phyloP scores from a whole-genome alignment of 148 eudicot species.

The Salicornia ramosissima region DNA sequence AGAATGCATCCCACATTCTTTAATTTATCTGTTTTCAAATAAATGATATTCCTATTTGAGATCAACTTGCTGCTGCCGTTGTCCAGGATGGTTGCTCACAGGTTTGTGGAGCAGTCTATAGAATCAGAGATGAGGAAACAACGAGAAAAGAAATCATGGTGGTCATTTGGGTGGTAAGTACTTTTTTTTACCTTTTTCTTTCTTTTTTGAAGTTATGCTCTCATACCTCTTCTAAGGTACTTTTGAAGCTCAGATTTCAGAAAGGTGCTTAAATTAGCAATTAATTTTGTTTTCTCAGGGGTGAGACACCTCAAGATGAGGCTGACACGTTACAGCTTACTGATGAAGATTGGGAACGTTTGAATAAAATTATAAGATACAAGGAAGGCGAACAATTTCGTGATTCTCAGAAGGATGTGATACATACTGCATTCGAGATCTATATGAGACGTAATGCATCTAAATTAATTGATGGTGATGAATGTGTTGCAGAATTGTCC shows the following conservation, averaged over 20 bases:
- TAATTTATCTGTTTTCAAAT: background rate
- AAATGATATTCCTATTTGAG: background rate
- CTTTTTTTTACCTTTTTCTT: conserved; percentile 1
- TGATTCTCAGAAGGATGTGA: conserved; percentile 47
- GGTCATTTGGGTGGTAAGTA: conserved; percentile 85
- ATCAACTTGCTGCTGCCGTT: conserved; percentile 10
- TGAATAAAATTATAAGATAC: conserved; percentile 83
- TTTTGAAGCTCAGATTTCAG: background rate
- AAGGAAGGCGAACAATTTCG: conserved; percentile 56
- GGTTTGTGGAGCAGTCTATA: conserved; percentile 70
- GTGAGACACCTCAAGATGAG: conserved; percentile 54
- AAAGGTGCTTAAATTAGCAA: conserved; percentile 5
- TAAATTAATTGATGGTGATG: conserved; percentile 56
- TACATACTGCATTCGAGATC: conserved; percentile 65
- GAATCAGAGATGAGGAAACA: conserved; percentile 59
- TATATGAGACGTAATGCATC: conserved; percentile 97
- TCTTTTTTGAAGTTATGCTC: conserved; percentile 6
- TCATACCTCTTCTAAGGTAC: background rate
- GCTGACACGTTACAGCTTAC: conserved; percentile 56
- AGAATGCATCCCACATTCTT: background rate
- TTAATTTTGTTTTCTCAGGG: conserved; percentile 43
- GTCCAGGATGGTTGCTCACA: conserved; percentile 94
- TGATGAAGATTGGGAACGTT: conserved; percentile 82
- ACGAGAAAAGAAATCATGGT: conserved; percentile 83
- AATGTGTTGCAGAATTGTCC: conserved; percentile 80